phyloP scores from a whole-genome alignment of 31 red algal genomes.

The Asparagopsis taxiformis region DNA sequence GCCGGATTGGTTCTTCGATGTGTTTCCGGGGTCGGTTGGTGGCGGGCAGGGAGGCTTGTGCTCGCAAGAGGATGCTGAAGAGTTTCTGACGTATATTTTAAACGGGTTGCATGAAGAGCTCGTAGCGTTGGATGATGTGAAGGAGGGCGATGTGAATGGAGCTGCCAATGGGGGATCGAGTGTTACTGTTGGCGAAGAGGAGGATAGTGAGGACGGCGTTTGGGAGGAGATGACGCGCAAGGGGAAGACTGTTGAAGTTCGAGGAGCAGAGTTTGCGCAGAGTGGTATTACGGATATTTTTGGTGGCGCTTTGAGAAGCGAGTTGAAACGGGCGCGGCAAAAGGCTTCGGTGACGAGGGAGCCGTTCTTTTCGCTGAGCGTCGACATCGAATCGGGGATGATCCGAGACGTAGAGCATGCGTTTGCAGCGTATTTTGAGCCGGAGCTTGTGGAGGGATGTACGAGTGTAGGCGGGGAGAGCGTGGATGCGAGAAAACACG shows the following conservation, averaged over 20 bases:
- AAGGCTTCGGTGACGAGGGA: slow-evolving; percentile 83
- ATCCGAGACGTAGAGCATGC: slow-evolving; percentile 69
- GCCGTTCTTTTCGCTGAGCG: slow-evolving; percentile 76
- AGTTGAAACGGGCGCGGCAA: slow-evolving; percentile 54
- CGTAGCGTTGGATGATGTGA: slow-evolving; percentile 27
- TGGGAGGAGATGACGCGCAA: slow-evolving; percentile 85
- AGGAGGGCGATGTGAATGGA: neutral
- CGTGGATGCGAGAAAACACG: slow-evolving; percentile 68
- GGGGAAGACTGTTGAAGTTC: slow-evolving; percentile 80
- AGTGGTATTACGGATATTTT: slow-evolving; percentile 75
- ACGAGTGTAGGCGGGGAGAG: slow-evolving; percentile 10
- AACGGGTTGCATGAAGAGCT: slow-evolving; percentile 90
- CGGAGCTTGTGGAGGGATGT: slow-evolving; percentile 56
- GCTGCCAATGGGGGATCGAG: neutral
- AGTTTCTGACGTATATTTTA: slow-evolving; percentile 88
- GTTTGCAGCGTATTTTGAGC: slow-evolving; percentile 76
- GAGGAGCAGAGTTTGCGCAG: slow-evolving; percentile 44
- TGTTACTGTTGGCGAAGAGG: slow-evolving; percentile 6
- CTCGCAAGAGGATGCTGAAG: slow-evolving; percentile 93
- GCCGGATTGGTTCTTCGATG: slow-evolving; percentile 56
- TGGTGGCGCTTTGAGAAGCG: slow-evolving; percentile 74
- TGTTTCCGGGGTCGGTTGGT: slow-evolving; percentile 27
- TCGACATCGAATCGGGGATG: slow-evolving; percentile 71
- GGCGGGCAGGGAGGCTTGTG: slow-evolving; percentile 16
- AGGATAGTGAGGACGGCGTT: slow-evolving; percentile 20